These are phyloP conservation scores for Chenopodium album DNA, from an alignment of 148 eudicot species.

Conservation along the genomic window DNA sequence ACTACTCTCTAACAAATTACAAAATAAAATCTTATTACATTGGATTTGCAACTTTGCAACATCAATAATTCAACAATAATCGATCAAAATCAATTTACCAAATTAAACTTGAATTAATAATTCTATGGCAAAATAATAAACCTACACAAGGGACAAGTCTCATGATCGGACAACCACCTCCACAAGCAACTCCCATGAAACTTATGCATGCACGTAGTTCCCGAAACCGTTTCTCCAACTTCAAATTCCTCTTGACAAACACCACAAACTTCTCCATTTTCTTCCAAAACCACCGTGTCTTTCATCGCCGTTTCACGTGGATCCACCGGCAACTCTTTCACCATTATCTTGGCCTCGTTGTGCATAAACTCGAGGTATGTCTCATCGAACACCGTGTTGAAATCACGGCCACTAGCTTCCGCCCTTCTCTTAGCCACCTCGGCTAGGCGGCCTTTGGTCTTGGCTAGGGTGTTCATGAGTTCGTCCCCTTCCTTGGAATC, in stretches of 20 bases:
- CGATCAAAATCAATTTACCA: too few species aligned
- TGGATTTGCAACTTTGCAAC: too few species aligned
- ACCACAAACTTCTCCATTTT: constrained; percentile 3
- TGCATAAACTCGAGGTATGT: neutral
- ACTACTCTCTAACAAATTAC: too few species aligned
- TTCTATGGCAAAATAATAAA: too few species aligned
- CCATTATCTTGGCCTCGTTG: neutral
- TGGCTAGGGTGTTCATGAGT: too few species aligned
- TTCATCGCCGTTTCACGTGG: neutral
- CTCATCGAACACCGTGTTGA: neutral
- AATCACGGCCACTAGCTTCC: too few species aligned
- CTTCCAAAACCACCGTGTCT: neutral
- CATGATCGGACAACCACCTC: constrained; percentile 8
- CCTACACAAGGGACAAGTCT: constrained; percentile 20
- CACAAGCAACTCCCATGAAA: constrained; percentile 20
- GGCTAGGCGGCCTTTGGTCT: too few species aligned
- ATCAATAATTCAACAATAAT: too few species aligned
- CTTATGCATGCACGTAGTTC: constrained; percentile 17
- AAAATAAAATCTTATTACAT: too few species aligned
- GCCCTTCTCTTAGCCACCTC: too few species aligned
- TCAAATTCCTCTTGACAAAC: constrained; percentile 17
- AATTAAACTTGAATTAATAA: too few species aligned
- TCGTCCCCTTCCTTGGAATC: too few species aligned
- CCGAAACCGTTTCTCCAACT: neutral
- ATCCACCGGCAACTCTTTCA: neutral